These are phyloP conservation scores for Trichothecium roseum DNA, from an alignment of 2,329 filamentous ascomycete species.

Conservation along the genomic window DNA sequence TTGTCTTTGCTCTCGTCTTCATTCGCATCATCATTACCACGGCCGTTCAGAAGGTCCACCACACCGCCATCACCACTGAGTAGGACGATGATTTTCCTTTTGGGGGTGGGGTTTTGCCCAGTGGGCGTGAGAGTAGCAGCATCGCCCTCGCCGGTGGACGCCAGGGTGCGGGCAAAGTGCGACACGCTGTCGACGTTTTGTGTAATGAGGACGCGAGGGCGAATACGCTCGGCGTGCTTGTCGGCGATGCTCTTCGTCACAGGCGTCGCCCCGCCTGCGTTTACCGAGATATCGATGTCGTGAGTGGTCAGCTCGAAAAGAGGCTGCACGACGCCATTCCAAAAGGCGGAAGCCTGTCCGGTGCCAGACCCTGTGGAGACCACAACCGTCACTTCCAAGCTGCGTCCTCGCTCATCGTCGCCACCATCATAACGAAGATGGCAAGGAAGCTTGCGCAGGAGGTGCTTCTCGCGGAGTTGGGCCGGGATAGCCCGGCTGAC, in stretches of 20 bases:
- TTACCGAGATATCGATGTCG: slow-evolving; percentile 6
- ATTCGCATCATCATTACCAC: slow-evolving; percentile 40
- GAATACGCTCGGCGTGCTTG: background rate
- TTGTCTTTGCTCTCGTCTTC: slow-evolving; percentile 8
- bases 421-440: slow-evolving; percentile 18
- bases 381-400: slow-evolving; percentile 42
- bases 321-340: slow-evolving; percentile 42
- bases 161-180: slow-evolving; percentile 42
- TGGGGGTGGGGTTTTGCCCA: no score
- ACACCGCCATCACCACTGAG: slow-evolving; percentile 83
- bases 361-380: slow-evolving; percentile 59
- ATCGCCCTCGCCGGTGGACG: slow-evolving; percentile 20
- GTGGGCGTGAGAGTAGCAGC: slow-evolving; percentile 6
- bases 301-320: slow-evolving; percentile 35
- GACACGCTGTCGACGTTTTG: slow-evolving; percentile 51
- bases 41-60: slow-evolving; percentile 68
- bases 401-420: slow-evolving; percentile 9
- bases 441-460: slow-evolving; percentile 25
- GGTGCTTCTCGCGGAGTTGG: slow-evolving; percentile 22
- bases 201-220: slow-evolving; percentile 44
- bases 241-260: background rate
- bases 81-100: slow-evolving; percentile 52
- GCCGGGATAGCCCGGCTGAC: slow-evolving; percentile 22
- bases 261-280: background rate
- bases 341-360: slow-evolving; percentile 45